A percentile compares a stretch with the other conserved stretches of the same genome.
Conservation (phyloP, 441 rosid genomes). For the Corymbia citriodora region DNA sequence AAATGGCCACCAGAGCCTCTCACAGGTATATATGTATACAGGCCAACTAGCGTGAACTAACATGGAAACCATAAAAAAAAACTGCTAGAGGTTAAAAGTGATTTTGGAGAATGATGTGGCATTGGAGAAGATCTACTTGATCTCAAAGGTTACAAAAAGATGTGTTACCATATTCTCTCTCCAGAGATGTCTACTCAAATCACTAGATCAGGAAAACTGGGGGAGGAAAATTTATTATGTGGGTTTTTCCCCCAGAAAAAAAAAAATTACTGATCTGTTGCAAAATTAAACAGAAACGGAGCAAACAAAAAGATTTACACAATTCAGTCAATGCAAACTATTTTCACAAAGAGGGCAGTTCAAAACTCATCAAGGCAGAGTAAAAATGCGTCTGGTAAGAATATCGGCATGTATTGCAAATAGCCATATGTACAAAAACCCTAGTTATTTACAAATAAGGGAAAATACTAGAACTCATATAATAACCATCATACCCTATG, state of each 20-base stretch:
- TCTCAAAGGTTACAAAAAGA: neutral
- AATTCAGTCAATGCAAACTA: neutral
- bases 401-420: neutral
- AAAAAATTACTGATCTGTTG: neutral
- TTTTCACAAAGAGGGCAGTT: neutral
- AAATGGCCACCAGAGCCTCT: neutral
- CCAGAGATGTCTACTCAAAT: neutral
- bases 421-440: neutral
- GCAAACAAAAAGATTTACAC: neutral
- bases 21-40: neutral
- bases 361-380: neutral
- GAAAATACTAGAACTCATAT: neutral
- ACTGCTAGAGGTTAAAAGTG: neutral
- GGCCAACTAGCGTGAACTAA: neutral
- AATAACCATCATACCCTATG: neutral
- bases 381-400: neutral
- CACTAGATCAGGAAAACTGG: neutral
- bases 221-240: neutral
- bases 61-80: neutral
- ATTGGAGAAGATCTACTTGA: neutral
- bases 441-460: neutral
- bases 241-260: neutral
- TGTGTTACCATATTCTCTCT: neutral
- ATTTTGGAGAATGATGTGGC: neutral
- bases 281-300: neutral